Base-by-base conservation (phyloP, 148 eudicot species). In the Hydrangea macrophylla region DNA sequence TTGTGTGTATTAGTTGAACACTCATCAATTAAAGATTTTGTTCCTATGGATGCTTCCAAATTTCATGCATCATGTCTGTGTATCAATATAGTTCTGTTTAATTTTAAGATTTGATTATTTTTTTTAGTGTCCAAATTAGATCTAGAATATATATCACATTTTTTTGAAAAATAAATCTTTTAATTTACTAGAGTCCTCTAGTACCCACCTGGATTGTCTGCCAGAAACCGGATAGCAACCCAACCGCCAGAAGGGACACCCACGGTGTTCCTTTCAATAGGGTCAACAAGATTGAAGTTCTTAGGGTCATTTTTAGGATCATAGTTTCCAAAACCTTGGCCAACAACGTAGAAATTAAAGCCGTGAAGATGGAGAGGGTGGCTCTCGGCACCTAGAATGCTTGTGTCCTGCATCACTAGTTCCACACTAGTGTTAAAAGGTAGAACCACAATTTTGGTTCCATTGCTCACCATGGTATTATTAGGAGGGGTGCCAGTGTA, bases 241-340 rank as follows among this genome's bases (percentile, higher is more conserved):
- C 76, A 77, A 18, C 80, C 80, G 11, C 80, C 80, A 1, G 80
- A 26, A 24, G 80, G 80, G 55, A 77, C 80, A 18, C 80, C 80
- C 35, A 72, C 65, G 0, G 80, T 77, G 72, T 77, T 77, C 69
- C 80, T 72, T 6, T 77, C 80, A 5, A 72, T 20, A 0, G 80
- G 80, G 27, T 77, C 80, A 9, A 72, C 66, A 28, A 77, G 80
- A 28, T 77, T 77, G 76, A 72, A 77, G 13, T 39, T 68, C 51
- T 62, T 62, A 0, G 80, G 80, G 39, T 72, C 80, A 0, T 56
- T 68, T 0, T 62, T 67, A 0, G 70, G 73, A 26, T 77, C 70
- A 50, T 67, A 77, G 57, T 77, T 77, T 18, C 80, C 80, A 6
- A 72, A 77, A 11, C 80, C 80, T 57, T 68, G 73, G 5, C 80